These are phyloP conservation scores for Sungouiozyma intestinalis DNA, from an alignment of 805 yeast species.

Conservation along the genomic window DNA sequence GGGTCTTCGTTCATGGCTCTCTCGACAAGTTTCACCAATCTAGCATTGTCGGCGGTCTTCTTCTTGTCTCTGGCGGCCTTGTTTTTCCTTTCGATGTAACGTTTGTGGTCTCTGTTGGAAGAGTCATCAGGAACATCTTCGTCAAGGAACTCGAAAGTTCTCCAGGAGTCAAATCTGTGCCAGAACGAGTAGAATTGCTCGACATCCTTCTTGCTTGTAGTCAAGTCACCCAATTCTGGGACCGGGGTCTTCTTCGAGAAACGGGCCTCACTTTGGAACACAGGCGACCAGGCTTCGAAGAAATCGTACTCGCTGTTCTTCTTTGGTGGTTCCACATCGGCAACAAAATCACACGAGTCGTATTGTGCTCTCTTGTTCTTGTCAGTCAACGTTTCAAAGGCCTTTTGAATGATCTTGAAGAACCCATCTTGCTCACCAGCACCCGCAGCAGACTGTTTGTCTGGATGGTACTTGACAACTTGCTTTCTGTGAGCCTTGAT, in stretches of 20 bases:
- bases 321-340: conserved; percentile 81
- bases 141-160: conserved; percentile 93
- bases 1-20: conserved; percentile 88
- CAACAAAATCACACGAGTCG: conserved; percentile 88
- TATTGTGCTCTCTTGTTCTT: conserved; percentile 81
- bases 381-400: conserved; percentile 82
- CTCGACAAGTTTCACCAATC: conserved; percentile 76
- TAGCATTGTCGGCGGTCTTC: conserved; percentile 93
- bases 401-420: conserved; percentile 96
- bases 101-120: conserved; percentile 97
- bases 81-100: conserved; percentile 96
- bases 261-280: conserved; percentile 81
- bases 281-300: conserved; percentile 86
- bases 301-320: conserved; percentile 62
- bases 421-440: conserved; percentile 93
- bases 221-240: conserved; percentile 63
- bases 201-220: conserved; percentile 67
- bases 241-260: conserved; percentile 88
- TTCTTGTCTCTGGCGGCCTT: conserved; percentile 92
- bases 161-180: conserved; percentile 95
- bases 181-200: conserved; percentile 86
- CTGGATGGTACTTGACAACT: conserved; percentile 96
- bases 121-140: conserved; percentile 99
- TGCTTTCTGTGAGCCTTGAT: conserved; percentile 95
- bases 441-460: conserved; percentile 80